Evolutionary conservation across 257 asterid species (phyloP), one percentile per base, ranked within the genome.

Genomic region (Petunia axillaris): DNA sequence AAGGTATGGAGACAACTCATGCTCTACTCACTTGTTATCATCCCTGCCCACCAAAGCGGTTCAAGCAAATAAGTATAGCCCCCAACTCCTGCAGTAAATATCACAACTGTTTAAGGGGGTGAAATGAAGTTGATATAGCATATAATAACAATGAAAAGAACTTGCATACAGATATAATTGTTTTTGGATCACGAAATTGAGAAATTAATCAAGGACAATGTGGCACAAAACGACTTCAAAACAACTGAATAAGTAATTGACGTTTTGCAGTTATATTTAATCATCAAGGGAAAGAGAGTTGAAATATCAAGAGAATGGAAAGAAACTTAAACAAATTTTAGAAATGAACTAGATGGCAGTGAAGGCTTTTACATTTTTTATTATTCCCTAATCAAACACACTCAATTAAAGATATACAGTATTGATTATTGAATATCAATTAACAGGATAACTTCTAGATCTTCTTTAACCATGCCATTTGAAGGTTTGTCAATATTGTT

Each of bases 21-120:
- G 35, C 52, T 10, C 36, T 37, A 82, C 82, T 67, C 75, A 82
- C 85, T 82, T 50, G 82, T 59, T 39, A 82, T 58, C 85, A 82
- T 82, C 52, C 85, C 85, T 37, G 36, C 70, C 85, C 85, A 82
- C 85, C 85, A 82, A 67, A 82, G 85, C 67, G 85, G 85, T 62
- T 82, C 82, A 64, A 48, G 75, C 52, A 82, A 65, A 70, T 82
- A 82, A 38, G 79, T 70, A 53, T 82, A 78, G 62, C 85, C 85
- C 67, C 85, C 85, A 66, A 54, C 63, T 66, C 85, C 85, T 82
- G 84, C 64, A 81, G n/a, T 38, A 75, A 52, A 35, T 48, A 35
- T 48, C 25, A 35, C 44, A 25, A 71, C 44, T 10, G 35, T 71
- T 35, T 10, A 44, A 44, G 57, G 8, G 60, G 13, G 77, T 14